phyloP scores from a whole-genome alignment of 441 rosid genomes.

The Geranium incanum region DNA sequence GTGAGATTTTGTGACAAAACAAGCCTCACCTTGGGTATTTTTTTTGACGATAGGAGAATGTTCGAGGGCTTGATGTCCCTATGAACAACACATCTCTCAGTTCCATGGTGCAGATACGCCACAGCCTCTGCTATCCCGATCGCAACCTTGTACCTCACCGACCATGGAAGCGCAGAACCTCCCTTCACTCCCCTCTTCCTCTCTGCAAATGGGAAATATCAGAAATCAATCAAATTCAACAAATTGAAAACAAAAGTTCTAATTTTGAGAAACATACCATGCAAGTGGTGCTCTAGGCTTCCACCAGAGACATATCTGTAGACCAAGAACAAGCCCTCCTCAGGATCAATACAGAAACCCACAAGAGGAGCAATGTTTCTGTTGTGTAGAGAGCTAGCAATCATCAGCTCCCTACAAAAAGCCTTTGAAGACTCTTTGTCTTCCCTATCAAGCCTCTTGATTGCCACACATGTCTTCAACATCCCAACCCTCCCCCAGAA shows the following conservation, averaged over 20 bases:
- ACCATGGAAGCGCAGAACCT: constrained; percentile 54
- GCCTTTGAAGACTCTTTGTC: constrained; percentile 90
- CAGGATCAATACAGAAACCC: constrained; percentile 87
- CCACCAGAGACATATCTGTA: constrained; percentile 95
- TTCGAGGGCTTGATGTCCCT: constrained; percentile 98
- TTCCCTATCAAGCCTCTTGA: constrained; percentile 80
- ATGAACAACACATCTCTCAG: constrained; percentile 93
- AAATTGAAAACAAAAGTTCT: constrained; percentile 1
- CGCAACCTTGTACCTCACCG: constrained; percentile 78
- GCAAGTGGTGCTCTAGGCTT: constrained; percentile 83
- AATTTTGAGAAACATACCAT: constrained; percentile 42
- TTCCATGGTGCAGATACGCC: constrained; percentile 77
- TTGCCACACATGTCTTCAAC: constrained; percentile 64
- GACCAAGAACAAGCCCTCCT: constrained; percentile 86
- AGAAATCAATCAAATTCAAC: constrained; percentile 20
- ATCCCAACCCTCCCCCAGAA: constrained; percentile 89
- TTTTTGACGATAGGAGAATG: constrained; percentile 91
- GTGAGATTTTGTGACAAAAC: too few relatives aligned
- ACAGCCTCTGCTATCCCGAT: constrained; percentile 80
- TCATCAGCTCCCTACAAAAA: constrained; percentile 91
- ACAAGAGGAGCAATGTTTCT: constrained; percentile 78
- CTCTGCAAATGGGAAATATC: constrained; percentile 34
- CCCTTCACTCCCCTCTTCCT: constrained; percentile 58
- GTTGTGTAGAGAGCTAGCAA: constrained; percentile 81
- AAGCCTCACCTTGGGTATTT: constrained; percentile 56